Conservation (phyloP, 2,329 filamentous ascomycete genomes). For the Ophiostoma ips region DNA sequence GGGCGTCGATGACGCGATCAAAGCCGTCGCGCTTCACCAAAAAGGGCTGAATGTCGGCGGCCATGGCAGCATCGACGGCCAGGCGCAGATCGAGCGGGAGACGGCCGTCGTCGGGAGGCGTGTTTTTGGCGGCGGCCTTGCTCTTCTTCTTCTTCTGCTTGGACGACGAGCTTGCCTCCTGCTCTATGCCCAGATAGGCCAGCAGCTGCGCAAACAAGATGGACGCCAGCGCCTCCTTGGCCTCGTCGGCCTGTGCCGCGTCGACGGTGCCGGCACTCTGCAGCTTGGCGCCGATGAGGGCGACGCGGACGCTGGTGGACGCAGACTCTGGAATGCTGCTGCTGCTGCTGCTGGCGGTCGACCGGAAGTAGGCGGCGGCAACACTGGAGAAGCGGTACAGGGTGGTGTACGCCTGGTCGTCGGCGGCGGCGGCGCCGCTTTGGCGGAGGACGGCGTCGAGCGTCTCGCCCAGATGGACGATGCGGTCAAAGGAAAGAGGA, state of each 20-base stretch:
- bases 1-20: background rate
- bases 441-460: background rate
- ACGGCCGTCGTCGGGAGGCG: background rate
- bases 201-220: conserved; percentile 5
- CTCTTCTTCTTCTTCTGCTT: conserved; percentile 6
- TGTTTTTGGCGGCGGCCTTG: background rate
- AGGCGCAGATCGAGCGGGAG: conserved; percentile 12
- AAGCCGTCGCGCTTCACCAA: conserved; percentile 5
- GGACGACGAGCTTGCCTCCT: background rate
- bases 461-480: conserved; percentile 20
- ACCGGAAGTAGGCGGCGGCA: background rate
- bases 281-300: conserved; percentile 1
- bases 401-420: conserved; percentile 8
- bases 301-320: background rate
- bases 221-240: background rate
- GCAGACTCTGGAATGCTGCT: background rate
- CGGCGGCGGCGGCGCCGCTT: background rate
- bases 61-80: conserved; percentile 15
- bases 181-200: background rate
- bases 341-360: background rate
- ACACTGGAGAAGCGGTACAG: background rate
- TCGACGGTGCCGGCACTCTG: background rate
- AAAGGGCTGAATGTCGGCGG: conserved; percentile 11
- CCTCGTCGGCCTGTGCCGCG: background rate
- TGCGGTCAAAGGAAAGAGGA: conserved; percentile 27